Evolutionary conservation across 768 basidiomycete genomes (phyloP).

Genomic region (Calocybe gangraenosa): DNA sequence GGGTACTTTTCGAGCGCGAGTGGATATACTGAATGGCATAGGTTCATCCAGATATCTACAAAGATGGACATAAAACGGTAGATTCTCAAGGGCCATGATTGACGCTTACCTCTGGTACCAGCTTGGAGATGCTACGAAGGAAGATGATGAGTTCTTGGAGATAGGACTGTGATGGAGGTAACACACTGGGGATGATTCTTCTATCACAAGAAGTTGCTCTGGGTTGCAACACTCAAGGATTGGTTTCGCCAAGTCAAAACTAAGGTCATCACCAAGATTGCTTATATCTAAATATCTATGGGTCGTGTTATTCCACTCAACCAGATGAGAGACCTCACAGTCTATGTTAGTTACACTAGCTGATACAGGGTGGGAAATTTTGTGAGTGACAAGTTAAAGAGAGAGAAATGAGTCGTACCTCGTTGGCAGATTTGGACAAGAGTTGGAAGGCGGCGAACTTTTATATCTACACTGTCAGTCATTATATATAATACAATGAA

Average conservation of each 20-base stretch:
- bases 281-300: constrained; percentile 44
- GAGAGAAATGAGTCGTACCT: constrained; percentile 33
- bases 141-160: constrained; percentile 1
- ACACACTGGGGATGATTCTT: constrained; percentile 67
- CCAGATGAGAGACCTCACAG: constrained; percentile 34
- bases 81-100: neutral
- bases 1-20: constrained; percentile 46
- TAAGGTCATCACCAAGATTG: constrained; percentile 59
- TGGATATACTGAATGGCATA: constrained; percentile 61
- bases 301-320: constrained; percentile 4
- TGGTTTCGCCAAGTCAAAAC: constrained; percentile 64
- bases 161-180: constrained; percentile 1
- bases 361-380: constrained; percentile 21
- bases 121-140: constrained; percentile 45
- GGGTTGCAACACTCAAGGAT: constrained; percentile 70
- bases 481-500: constrained; percentile 18
- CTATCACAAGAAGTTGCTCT: constrained; percentile 65
- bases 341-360: constrained; percentile 60
- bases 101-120: constrained; percentile 50
- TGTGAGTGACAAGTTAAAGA: constrained; percentile 11
- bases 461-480: constrained; percentile 29
- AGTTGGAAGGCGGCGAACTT: constrained; percentile 46
- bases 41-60: constrained; percentile 61
- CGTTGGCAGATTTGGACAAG: constrained; percentile 71
- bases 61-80: constrained; percentile 5